phyloP scores from a whole-genome alignment of 129 eudicot genomes.

The Logfia minima region DNA sequence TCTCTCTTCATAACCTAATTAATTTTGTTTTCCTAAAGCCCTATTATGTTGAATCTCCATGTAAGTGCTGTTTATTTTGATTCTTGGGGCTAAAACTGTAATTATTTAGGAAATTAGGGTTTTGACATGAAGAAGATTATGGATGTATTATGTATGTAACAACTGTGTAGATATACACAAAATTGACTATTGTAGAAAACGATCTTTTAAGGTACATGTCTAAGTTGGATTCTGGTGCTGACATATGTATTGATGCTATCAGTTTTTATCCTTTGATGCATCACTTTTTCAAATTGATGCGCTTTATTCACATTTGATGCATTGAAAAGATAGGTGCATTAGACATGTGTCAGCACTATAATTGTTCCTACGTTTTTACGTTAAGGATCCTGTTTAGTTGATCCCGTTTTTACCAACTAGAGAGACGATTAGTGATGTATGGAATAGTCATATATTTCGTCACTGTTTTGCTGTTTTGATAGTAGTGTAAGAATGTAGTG shows the following conservation, averaged over 20 bases:
- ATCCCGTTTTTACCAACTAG: background rate
- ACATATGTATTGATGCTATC: background rate
- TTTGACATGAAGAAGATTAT: slow-evolving; percentile 12
- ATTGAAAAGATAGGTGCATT: background rate
- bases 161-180: background rate
- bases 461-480: background rate
- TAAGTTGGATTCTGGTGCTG: background rate
- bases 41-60: background rate
- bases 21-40: background rate
- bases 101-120: slow-evolving; percentile 11
- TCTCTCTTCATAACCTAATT: too few relatives aligned
- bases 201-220: background rate
- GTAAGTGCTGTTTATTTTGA: background rate
- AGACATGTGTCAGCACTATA: background rate
- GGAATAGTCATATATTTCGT: background rate
- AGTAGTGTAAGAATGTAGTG: background rate
- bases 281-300: background rate
- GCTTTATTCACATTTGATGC: background rate
- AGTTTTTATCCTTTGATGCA: background rate
- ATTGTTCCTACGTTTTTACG: background rate
- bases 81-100: background rate
- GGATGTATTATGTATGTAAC: background rate
- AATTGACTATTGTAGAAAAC: background rate
- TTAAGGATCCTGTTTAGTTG: background rate
- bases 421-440: background rate